Conservation (phyloP, 495 filamentous ascomycete genomes). For the Tuber calosporum region DNA sequence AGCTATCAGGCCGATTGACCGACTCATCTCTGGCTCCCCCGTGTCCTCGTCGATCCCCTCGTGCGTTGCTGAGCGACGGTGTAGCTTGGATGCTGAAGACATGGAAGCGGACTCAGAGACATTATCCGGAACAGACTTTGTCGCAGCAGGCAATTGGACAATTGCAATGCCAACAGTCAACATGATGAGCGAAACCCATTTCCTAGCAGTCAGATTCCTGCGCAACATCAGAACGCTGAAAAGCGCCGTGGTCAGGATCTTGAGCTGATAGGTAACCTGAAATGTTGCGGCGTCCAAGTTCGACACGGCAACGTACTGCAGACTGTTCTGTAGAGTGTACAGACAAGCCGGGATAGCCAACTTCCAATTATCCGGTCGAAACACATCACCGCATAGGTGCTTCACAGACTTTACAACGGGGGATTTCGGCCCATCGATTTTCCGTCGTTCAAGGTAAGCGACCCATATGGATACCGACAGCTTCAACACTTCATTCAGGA, state of each 20-base stretch:
- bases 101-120: conserved; percentile 31
- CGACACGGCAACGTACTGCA: conserved; percentile 86
- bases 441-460: conserved; percentile 65
- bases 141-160: conserved; percentile 65
- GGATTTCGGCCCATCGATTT: conserved; percentile 50
- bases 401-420: conserved; percentile 72
- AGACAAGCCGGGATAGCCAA: conserved; percentile 79
- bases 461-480: conserved; percentile 76
- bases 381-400: conserved; percentile 70
- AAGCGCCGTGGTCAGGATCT: conserved; percentile 84
- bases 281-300: conserved; percentile 89
- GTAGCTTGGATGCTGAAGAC: conserved; percentile 44
- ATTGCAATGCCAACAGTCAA: conserved; percentile 78
- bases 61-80: conserved; percentile 84
- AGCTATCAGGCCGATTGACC: conserved; percentile 65
- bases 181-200: conserved; percentile 75
- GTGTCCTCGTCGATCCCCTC: conserved; percentile 85
- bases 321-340: conserved; percentile 81
- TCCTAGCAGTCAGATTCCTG: conserved; percentile 58
- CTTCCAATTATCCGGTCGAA: conserved; percentile 94
- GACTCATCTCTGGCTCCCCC: conserved; percentile 61
- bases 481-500: conserved; percentile 89
- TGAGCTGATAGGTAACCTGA: conserved; percentile 86
- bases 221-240: conserved; percentile 73
- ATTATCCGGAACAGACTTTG: conserved; percentile 41